Evolutionary conservation across 2,329 filamentous ascomycete genomes (phyloP).

Genomic region (Cryphonectria naterciae): DNA sequence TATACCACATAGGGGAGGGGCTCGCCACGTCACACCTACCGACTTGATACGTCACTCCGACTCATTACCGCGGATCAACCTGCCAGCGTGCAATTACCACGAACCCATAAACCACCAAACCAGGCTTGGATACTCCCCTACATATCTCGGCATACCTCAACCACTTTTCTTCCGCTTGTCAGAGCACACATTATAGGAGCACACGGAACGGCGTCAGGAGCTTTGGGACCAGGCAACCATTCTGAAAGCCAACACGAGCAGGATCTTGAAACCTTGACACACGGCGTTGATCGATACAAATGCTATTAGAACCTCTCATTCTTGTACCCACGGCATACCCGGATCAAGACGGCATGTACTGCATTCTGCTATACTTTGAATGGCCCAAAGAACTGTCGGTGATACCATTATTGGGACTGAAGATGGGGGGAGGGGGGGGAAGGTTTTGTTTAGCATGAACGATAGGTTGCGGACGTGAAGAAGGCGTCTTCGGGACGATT

Average conservation of each 20-base stretch:
- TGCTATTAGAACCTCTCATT: slow-evolving; percentile 14
- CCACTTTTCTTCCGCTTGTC: slow-evolving; percentile 26
- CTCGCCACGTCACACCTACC: slow-evolving; percentile 16
- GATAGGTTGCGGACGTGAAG: background rate
- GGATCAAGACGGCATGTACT: background rate
- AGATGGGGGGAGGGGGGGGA: background rate
- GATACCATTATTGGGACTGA: background rate
- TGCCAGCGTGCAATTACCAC: slow-evolving; percentile 5
- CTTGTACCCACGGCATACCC: background rate
- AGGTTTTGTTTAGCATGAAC: background rate
- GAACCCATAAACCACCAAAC: slow-evolving; percentile 13
- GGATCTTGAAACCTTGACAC: slow-evolving; percentile 14
- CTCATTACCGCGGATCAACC: slow-evolving; percentile 6
- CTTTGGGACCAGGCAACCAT: slow-evolving; percentile 11
- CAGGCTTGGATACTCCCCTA: slow-evolving; percentile 9
- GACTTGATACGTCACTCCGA: slow-evolving; percentile 15
- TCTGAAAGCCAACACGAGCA: slow-evolving; percentile 15
- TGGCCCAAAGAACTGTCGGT: background rate
- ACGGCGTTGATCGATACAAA: slow-evolving; percentile 27
- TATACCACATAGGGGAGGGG: slow-evolving; percentile 23
- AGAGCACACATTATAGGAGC: slow-evolving; percentile 28
- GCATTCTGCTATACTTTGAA: background rate
- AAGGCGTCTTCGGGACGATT: background rate
- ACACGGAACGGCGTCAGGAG: slow-evolving; percentile 29
- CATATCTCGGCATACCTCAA: slow-evolving; percentile 3